Evolutionary conservation across 441 rosid species (phyloP).

Genomic region (Populus trichocarpa): DNA sequence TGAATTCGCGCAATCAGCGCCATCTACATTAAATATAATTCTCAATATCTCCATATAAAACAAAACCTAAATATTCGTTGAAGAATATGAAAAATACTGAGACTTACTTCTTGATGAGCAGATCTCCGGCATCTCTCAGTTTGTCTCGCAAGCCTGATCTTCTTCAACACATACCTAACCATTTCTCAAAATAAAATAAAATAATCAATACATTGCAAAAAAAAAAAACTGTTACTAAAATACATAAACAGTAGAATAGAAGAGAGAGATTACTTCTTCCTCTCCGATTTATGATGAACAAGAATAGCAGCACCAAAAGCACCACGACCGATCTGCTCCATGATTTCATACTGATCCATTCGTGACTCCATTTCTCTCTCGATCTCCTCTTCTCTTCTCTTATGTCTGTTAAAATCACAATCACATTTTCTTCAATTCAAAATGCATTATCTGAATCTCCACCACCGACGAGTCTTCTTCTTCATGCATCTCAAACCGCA

Average conservation of each 20-base stretch:
- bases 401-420: background rate
- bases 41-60: background rate
- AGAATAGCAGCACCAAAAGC: slow-evolving; percentile 97
- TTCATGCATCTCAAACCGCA: background rate
- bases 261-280: slow-evolving; percentile 52
- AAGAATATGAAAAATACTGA: background rate
- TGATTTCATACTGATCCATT: slow-evolving; percentile 96
- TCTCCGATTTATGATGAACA: slow-evolving; percentile 85
- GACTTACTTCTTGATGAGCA: slow-evolving; percentile 85
- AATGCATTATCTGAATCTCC: background rate
- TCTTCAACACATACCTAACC: slow-evolving; percentile 87
- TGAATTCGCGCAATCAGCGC: slow-evolving; percentile 83
- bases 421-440: background rate
- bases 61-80: background rate
- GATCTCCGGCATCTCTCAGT: slow-evolving; percentile 93
- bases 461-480: background rate
- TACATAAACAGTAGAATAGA: background rate
- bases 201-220: background rate
- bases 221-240: background rate
- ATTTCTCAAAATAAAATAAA: background rate
- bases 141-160: slow-evolving; percentile 90
- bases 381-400: background rate
- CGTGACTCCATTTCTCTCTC: slow-evolving; percentile 59
- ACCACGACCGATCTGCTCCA: slow-evolving; percentile 98
- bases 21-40: slow-evolving; percentile 44